Conservation (phyloP, 345 rosid species). For the Dipteronia dyeriana region DNA sequence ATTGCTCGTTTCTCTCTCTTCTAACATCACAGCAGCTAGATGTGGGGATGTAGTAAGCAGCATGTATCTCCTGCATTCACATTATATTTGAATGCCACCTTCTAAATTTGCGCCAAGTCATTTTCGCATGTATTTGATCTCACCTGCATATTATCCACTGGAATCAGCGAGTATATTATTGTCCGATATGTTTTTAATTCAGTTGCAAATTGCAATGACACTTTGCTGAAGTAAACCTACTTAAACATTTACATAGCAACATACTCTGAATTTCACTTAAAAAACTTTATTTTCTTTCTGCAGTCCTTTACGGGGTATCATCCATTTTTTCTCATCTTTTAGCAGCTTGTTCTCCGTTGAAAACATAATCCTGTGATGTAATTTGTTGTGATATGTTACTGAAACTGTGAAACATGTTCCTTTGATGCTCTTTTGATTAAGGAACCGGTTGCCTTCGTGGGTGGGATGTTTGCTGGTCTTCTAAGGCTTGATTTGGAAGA, state of each 20-base stretch:
- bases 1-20: background rate
- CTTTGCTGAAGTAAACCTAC: background rate
- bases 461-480: constrained; percentile 69
- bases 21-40: background rate
- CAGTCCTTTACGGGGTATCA: background rate
- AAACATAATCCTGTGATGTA: background rate
- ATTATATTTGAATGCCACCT: background rate
- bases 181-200: no score
- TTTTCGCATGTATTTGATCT: background rate
- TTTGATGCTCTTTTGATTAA: constrained; percentile 12
- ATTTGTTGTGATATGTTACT: background rate
- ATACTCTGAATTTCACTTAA: background rate
- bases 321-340: background rate
- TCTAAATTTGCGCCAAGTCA: background rate
- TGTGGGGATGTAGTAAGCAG: background rate
- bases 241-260: background rate
- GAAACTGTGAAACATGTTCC: background rate
- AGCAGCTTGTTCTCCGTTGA: background rate
- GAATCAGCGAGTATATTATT: background rate
- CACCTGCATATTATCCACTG: background rate
- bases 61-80: background rate
- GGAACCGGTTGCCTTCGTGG: constrained; percentile 74
- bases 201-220: background rate
- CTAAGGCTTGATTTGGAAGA: constrained; percentile 67
- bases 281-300: background rate